Base-by-base conservation (phyloP, 139 green algal species). In the Chloropicon primus region DNA sequence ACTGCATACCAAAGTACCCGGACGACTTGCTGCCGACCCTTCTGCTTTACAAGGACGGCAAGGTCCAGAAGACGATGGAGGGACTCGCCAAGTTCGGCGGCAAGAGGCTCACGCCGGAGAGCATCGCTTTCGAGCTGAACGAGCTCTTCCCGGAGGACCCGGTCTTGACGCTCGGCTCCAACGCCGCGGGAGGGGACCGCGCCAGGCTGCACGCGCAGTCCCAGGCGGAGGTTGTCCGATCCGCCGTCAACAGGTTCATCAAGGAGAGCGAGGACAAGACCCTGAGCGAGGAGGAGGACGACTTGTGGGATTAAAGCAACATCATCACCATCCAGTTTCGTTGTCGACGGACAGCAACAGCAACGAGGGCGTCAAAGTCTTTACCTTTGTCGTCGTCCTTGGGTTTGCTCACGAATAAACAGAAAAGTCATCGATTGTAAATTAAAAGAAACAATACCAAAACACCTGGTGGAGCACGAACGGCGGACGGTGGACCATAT, bases 21-120 rank as follows among this genome's bases (percentile, higher is more conserved):
- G 92, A 98, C 76, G 25, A 80, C 1, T 93, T 96, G 86, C 75
- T 97, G 75, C 94, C 94, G 25, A 97, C 93, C 2, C 27, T 97
- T 79, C 86, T 98, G 75, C 27, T 97, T 2, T 98, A 98, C 87
- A 81, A 90, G 26, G 84, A 93, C 79, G 79, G 54, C 17, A 77
- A 87, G 54, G 91, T 90, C 78, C 53, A 84, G 23, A 78, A 87
- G 71, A 86, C 77, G 1, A 26, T 97, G 17, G 85, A 91, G 77
- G 91, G 91, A 1, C 71, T 96, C 27, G 25, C 21, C 0, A 74
- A 79, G n/a, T 92, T 95, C 81, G 93, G 92, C 0, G 92, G 90
- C 0, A 26, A 27, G 24, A 41, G 81, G 1, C 86, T 82, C 24
- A 93, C 86, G 21, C 90, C 93, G 2, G 92, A 96, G 41, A n/a